Base-by-base conservation (phyloP, 2,329 filamentous ascomycete species). In the Zarea fungicola region DNA sequence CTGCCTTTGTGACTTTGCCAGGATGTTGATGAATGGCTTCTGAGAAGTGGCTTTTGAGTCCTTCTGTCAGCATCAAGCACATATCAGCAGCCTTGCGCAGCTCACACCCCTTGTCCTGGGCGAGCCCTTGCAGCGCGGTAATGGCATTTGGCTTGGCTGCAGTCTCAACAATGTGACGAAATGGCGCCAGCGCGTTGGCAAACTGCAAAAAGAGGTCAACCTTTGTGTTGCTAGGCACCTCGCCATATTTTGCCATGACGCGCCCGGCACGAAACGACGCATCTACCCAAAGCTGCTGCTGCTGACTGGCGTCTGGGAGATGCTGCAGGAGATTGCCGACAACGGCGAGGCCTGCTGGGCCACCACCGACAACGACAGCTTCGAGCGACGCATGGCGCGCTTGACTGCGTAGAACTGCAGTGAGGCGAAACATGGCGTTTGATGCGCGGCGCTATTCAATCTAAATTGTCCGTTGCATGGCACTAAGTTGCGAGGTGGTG, bases 181-280 rank as follows among this genome's bases (percentile, higher is more conserved):
- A 82, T 0, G 78, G 68, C 29, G 72, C 62, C 1, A 78, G 62
- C 1, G 73, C 77, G 16, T 74, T 70, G 16, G 78, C 78, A 60
- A 76, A 84, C 23, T 76, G 68, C 50, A 79, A 65, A 59, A 84
- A 84, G 19, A 80, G 67, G 37, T 73, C 71, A 35, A 80, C 79
- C 58, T 80, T 83, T 50, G 81, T 84, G 60, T 84, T 84, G 56
- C 65, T 67, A 9, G 80, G 80, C 18, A 84, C 81, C 58, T 83
- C 79, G 41, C 79, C 71, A 58, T 84, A 84, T 58, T 69, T 70
- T 51, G 69, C 66, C 55, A 75, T 67, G 26, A 81, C 66, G 35
- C 76, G 66, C 5, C 77, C 77, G 23, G 66, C 79, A 21, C 74
- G 64, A 56, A 84, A 83, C 3, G 62, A 58, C 28, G 77, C 71